Evolutionary conservation across 1,284 basidiomycete species (phyloP).

Genomic region (Fomes fomentarius): DNA sequence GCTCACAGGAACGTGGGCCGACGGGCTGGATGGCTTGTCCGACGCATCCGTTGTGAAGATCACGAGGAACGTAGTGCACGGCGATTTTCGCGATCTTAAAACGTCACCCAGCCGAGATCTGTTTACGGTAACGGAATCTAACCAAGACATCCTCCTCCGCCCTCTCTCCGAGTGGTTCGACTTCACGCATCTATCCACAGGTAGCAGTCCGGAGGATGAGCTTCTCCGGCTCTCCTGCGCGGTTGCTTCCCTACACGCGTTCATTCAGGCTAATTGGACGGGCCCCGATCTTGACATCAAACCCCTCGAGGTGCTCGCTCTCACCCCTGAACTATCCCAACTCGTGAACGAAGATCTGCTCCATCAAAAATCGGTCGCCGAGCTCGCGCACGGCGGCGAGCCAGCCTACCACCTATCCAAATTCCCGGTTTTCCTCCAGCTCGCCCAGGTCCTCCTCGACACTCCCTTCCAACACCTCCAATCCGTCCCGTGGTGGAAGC

Average conservation of each 20-base stretch:
- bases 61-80: slow-evolving; percentile 39
- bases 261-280: slow-evolving; percentile 96
- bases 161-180: slow-evolving; percentile 40
- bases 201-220: slow-evolving; percentile 42
- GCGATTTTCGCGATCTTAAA: slow-evolving; percentile 49
- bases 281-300: slow-evolving; percentile 83
- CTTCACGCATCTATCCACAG: slow-evolving; percentile 29
- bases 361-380: slow-evolving; percentile 70
- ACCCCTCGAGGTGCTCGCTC: slow-evolving; percentile 53
- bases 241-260: slow-evolving; percentile 85
- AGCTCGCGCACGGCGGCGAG: slow-evolving; percentile 87
- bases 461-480: slow-evolving; percentile 49
- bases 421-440: slow-evolving; percentile 72
- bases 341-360: slow-evolving; percentile 54
- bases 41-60: slow-evolving; percentile 30
- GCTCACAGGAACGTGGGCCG: slow-evolving; percentile 57
- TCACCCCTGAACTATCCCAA: slow-evolving; percentile 34
- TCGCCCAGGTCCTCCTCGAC: slow-evolving; percentile 76
- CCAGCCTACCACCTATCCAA: slow-evolving; percentile 93
- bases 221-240: slow-evolving; percentile 68
- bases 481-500: slow-evolving; percentile 76
- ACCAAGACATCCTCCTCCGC: slow-evolving; percentile 34
- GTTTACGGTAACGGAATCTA: slow-evolving; percentile 39
- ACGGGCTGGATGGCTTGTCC: slow-evolving; percentile 41
- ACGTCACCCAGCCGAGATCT: slow-evolving; percentile 50